phyloP scores from a whole-genome alignment of 2,329 filamentous ascomycete genomes.

The Penicillium sp. region DNA sequence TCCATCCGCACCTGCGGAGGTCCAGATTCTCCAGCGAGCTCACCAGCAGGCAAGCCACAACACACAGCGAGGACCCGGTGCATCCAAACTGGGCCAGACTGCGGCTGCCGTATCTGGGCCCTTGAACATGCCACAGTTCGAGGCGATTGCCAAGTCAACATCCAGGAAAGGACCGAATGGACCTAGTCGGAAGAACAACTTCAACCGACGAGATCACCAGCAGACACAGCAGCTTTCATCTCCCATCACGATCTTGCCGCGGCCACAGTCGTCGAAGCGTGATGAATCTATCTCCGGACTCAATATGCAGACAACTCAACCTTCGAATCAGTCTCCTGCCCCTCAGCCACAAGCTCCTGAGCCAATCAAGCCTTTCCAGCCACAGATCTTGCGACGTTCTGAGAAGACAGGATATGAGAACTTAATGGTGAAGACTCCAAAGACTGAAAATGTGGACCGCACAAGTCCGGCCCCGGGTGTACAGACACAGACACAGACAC shows the following conservation, averaged over 20 bases:
- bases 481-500: conserved; percentile 8
- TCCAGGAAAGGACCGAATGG: conserved; percentile 26
- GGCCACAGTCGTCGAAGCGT: conserved; percentile 33
- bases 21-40: conserved; percentile 36
- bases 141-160: conserved; percentile 29
- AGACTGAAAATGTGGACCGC: conserved; percentile 5
- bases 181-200: conserved; percentile 22
- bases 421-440: conserved; percentile 18
- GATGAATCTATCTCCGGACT: conserved; percentile 21
- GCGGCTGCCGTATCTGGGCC: conserved; percentile 44
- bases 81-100: conserved; percentile 25
- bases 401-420: conserved; percentile 38
- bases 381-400: conserved; percentile 55
- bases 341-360: conserved; percentile 31
- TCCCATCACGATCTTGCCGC: conserved; percentile 40
- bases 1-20: conserved; percentile 10
- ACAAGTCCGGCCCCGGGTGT: not conserved
- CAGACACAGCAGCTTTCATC: conserved; percentile 28
- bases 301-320: conserved; percentile 10
- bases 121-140: conserved; percentile 42
- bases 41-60: conserved; percentile 8
- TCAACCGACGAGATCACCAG: conserved; percentile 21
- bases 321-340: conserved; percentile 14
- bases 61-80: conserved; percentile 16
- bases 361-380: conserved; percentile 51